A percentile compares a stretch with the other conserved stretches of the same genome.
Evolutionary conservation across 306 rosid species (phyloP).

Genomic region (Urtica urens): DNA sequence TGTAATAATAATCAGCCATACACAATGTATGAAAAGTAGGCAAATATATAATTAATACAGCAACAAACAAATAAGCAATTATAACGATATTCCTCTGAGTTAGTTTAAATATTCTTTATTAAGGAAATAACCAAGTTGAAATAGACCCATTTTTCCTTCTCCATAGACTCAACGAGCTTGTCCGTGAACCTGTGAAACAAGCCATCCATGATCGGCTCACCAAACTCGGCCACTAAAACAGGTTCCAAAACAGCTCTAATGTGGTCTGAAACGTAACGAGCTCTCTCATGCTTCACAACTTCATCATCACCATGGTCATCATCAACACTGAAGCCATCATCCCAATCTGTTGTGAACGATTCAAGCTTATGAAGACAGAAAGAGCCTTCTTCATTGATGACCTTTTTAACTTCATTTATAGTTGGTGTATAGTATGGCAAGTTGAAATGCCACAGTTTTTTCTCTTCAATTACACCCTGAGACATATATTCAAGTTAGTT

Average conservation of each 20-base stretch:
- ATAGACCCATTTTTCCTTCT: slow-evolving; percentile 3
- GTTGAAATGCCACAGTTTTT: slow-evolving; percentile 27
- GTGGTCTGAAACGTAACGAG: slow-evolving; percentile 14
- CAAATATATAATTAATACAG: neutral
- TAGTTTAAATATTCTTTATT: neutral
- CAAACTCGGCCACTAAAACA: slow-evolving; percentile 21
- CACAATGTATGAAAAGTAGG: slow-evolving; percentile 1
- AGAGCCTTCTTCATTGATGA: slow-evolving; percentile 31
- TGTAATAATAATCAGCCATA: no score
- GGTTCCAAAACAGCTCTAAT: slow-evolving; percentile 32
- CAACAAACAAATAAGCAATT: neutral
- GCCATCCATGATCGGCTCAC: slow-evolving; percentile 22
- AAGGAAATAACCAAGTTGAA: slow-evolving; percentile 10
- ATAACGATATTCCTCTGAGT: neutral
- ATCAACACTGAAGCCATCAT: slow-evolving; percentile 9
- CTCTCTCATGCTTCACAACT: slow-evolving; percentile 14
- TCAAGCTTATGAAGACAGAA: slow-evolving; percentile 19
- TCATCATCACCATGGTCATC: neutral
- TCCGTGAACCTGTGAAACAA: slow-evolving; percentile 23
- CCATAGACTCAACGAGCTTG: slow-evolving; percentile 10
- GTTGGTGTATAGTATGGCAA: slow-evolving; percentile 28
- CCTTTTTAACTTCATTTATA: slow-evolving; percentile 20
- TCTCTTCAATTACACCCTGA: slow-evolving; percentile 31
- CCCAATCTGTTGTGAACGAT: slow-evolving; percentile 18
- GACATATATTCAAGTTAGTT: no score